Base-by-base conservation (phyloP, 1,284 basidiomycete species). In the Tausonia pullulans region DNA sequence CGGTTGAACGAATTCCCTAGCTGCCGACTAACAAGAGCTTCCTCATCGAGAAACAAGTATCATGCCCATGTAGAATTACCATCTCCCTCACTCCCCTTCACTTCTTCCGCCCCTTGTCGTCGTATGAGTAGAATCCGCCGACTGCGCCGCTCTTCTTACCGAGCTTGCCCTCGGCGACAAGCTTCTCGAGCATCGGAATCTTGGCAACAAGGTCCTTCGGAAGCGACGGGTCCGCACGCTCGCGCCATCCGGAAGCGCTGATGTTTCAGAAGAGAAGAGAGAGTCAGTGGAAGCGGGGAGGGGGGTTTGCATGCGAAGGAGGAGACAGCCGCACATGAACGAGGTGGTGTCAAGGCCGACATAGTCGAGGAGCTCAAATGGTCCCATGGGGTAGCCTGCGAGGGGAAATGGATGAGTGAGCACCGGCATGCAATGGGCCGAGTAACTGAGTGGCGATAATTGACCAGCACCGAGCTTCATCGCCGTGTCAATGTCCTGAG, bases 401-500 rank as follows among this genome's bases (percentile, higher is more conserved):
- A 51, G 10, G 57, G 45, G 7, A 6, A 7, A 46, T 40, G 2
- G 44, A 8, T 41, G 16, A 40, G 54, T 62, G 39, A 52, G 57
- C 43, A n/a, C 10, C 27, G 27, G 27, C 27, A 27, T 27, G 27
- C 27, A 27, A 27, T 27, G 27, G 27, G 27, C 27, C 2, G 27
- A 27, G 27, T 27, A 27, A 27, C 27, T 27, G 27, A 27, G 27
- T 27, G 27, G 41, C 9, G 55, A 11, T 1, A 43, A 62, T 52
- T 39, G n/a, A 72, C 81, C 81, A 13, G 81, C 81, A 44, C 82
- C 82, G 41, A 83, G 76, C 73, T 82, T 81, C 82, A 83, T 83
- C 49, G 81, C 82, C 10, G 75, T 78, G 72, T 83, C 82, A 64
- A 83, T 77, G 72, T 83, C 82, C 72, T 81, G 77, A 11, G 79